Conservation (phyloP, 176 grass and related monocot species). For the Lolium perenne region DNA sequence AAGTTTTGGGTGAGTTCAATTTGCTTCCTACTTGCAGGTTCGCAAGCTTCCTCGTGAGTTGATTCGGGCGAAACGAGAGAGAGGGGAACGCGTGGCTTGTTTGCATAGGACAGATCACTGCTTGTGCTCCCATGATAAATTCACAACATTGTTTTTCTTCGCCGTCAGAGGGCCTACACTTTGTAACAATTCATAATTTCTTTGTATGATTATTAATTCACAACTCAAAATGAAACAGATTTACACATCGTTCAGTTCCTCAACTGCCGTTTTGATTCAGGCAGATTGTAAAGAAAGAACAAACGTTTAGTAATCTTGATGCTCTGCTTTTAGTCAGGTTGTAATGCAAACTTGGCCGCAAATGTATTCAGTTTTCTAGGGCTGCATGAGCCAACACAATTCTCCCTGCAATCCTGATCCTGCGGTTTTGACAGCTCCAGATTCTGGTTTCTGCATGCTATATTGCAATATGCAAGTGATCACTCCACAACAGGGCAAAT, state of each 20-base stretch:
- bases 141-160: not conserved
- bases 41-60: not conserved
- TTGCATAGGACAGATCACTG: slow-evolving; percentile 42
- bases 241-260: not conserved
- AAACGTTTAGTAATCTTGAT: not conserved
- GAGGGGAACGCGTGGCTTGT: slow-evolving; percentile 12
- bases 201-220: not conserved
- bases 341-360: not conserved
- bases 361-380: too few species aligned
- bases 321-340: not conserved
- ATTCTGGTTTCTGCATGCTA: not conserved
- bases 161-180: not conserved
- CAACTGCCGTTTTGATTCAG: not conserved
- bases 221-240: not conserved
- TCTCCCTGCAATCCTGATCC: not conserved
- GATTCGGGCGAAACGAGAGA: not conserved
- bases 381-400: not conserved
- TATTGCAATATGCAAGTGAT: not conserved
- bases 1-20: not conserved
- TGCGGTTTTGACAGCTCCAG: not conserved
- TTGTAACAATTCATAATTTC: slow-evolving; percentile 2
- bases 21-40: slow-evolving; percentile 4
- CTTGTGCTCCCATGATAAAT: slow-evolving; percentile 49
- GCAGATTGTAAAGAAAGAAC: not conserved
- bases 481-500: not conserved